These are phyloP conservation scores for Aspergillus pseudoglaucus DNA, from an alignment of 2,329 filamentous ascomycete genomes.

Conservation along the genomic window DNA sequence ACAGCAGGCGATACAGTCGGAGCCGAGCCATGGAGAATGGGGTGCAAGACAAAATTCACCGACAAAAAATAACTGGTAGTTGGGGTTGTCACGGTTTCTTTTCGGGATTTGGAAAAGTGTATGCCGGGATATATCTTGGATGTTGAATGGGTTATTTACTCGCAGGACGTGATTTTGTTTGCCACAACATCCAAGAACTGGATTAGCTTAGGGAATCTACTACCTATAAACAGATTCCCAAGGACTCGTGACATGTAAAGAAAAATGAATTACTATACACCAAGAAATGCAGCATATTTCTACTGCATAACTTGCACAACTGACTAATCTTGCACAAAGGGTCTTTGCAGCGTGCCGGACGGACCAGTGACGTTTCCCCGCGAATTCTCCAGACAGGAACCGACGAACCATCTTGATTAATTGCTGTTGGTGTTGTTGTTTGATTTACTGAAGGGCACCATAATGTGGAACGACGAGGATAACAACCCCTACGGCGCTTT, in stretches of 20 bases:
- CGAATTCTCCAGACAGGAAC: constrained; percentile 1
- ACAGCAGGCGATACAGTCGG: neutral
- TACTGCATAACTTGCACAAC: neutral
- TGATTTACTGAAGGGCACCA: constrained; percentile 17
- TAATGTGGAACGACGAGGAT: constrained; percentile 98
- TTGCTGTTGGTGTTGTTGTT: neutral
- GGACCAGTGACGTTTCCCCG: constrained; percentile 4
- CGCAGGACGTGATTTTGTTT: too few species aligned
- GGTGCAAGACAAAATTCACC: neutral
- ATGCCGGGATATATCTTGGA: too few species aligned
- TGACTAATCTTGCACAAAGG: neutral
- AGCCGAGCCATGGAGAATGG: neutral
- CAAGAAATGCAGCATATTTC: too few species aligned
- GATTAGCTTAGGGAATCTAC: too few species aligned
- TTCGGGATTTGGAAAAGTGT: too few species aligned
- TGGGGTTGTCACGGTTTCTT: too few species aligned
- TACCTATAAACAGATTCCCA: too few species aligned
- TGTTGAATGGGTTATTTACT: too few species aligned
- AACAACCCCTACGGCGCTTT: constrained; percentile 98
- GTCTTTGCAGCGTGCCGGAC: neutral
- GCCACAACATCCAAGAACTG: too few species aligned
- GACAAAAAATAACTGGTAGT: too few species aligned
- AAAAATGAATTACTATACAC: too few species aligned
- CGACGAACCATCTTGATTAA: neutral
- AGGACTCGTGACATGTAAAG: too few species aligned